Evolutionary conservation across 352 stramenopile species (phyloP).

Genomic region (Phytophthora pinifolia): DNA sequence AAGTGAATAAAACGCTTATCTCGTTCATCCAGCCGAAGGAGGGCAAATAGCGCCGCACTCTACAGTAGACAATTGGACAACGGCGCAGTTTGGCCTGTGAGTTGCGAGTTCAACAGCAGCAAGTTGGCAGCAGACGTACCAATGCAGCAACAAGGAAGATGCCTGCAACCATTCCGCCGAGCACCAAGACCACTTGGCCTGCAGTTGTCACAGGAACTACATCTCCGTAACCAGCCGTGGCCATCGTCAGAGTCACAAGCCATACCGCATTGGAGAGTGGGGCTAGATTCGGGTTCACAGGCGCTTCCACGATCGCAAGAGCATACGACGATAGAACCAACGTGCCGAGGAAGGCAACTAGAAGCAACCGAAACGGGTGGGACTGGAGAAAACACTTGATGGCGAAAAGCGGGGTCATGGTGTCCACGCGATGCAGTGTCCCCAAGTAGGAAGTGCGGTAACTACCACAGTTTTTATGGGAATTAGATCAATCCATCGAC

Average conservation of each 20-base stretch:
- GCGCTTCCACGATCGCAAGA: slow-evolving; percentile 64
- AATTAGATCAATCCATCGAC: no score
- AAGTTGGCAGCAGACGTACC: slow-evolving; percentile 31
- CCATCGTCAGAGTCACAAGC: slow-evolving; percentile 78
- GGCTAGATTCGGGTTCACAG: slow-evolving; percentile 62
- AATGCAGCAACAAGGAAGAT: slow-evolving; percentile 73
- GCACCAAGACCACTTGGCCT: slow-evolving; percentile 58
- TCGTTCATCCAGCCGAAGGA: slow-evolving; percentile 53
- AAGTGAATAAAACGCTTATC: slow-evolving; percentile 65
- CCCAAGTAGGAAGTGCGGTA: slow-evolving; percentile 79
- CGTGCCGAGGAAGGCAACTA: slow-evolving; percentile 37
- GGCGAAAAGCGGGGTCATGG: slow-evolving; percentile 73
- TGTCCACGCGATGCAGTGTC: slow-evolving; percentile 73
- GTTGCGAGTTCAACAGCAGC: background rate
- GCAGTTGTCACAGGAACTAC: slow-evolving; percentile 49
- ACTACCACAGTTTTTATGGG: slow-evolving; percentile 20
- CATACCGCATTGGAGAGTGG: slow-evolving; percentile 62
- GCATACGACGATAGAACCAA: slow-evolving; percentile 64
- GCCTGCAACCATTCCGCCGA: slow-evolving; percentile 66
- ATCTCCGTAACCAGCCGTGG: slow-evolving; percentile 76
- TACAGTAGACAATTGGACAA: slow-evolving; percentile 15
- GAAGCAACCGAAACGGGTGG: slow-evolving; percentile 63
- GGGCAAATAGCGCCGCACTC: slow-evolving; percentile 67
- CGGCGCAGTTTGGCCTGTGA: background rate
- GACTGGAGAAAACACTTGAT: slow-evolving; percentile 80